Base-by-base conservation (phyloP, 768 basidiomycete species). In the Pleurotus tuoliensis region DNA sequence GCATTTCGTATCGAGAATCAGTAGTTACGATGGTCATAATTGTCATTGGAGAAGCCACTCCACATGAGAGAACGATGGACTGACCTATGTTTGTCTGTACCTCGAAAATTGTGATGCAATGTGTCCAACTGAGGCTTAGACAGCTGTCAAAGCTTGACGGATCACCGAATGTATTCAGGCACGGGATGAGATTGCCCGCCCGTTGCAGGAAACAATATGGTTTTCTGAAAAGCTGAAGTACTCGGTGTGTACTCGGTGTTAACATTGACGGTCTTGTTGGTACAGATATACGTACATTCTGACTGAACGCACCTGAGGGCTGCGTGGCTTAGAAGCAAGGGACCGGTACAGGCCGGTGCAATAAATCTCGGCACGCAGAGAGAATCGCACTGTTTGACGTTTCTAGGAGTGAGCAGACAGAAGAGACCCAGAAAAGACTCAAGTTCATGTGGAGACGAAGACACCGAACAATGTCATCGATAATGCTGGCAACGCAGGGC, bases 121-220 rank as follows among this genome's bases (percentile, higher is more conserved):
- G n/a, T 39, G 51, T 53, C 51, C 51, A 39, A 40, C 20, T 53
- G 51, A 20, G 51, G 39, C 22, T 53, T 53, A 53, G 51, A 38
- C 25, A 7, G 25, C 15, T 18, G 39, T n/a, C 38, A 37, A 37
- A 24, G 38, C 51, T 18, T 40, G 39, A 11, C 15, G 30, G 30
- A 38, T 16, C n/a, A 6, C 12, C 22, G 16, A 30, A 34, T n/a
- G 39, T 16, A 22, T 18, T 53, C 51, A 53, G 51, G 51, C 16
- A 53, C 51, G 39, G n/a, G n/a, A 15, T n/a, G 7, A 39, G 18
- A 41, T 18, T 50, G 48, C 30, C 13, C 30, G 9, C 18, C 39
- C n/a, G 7, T 41, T 16, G 38, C 39, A 44, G 41, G 2, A 16
- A 44, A 44, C 41, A 22, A 44, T 44, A 22, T 44, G 20, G 41